Evolutionary conservation across 2,329 filamentous ascomycete species (phyloP), one percentile per base, ranked within the genome.

Genomic region (Nemania sp.): DNA sequence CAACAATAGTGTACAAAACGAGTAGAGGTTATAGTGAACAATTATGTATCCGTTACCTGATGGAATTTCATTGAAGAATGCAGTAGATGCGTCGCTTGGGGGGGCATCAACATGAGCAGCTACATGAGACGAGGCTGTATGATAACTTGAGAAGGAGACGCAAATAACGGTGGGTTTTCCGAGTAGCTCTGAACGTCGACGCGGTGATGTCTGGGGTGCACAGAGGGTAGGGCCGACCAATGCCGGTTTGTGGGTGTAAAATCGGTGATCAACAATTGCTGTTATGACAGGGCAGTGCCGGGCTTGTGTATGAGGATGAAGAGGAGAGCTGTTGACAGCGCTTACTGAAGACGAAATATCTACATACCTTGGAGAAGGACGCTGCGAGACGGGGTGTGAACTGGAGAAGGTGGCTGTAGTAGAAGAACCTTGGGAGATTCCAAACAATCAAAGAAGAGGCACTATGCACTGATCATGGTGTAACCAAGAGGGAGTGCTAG

Each of bases 301-400:
- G 34, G 13, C 21, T 25, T 48, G n/a, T 18, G 4, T 12, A 15
- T n/a, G 17, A 48, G 47, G 32, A 20, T 35, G 37, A 46, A 35
- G 17, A 39, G 13, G 11, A 46, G 40, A 25, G 15, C 15, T 46
- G 25, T 43, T 21, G 17, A 11, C 10, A 48, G 32, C 21, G 12
- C 21, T 39, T 15, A 32, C 43, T n/a, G 43, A 12, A 29, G 21
- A 57, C 20, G 21, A 52, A 46, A 20, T 10, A 34, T 55, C 15
- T 20, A 60, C 62, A 50, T 62, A 62, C 59, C 61, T 53, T 13
- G 18, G n/a, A 55, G 46, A 64, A 56, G 54, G 53, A 20, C 17
- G 35, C 18, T 13, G 46, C 39, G 43, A 51, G 45, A 40, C 25
- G 37, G 40, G 35, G 49, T 43, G 35, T 21, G 29, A 25, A 13